Base-by-base conservation (phyloP, 495 filamentous ascomycete species). In the Saxophila tyrrhenica region DNA sequence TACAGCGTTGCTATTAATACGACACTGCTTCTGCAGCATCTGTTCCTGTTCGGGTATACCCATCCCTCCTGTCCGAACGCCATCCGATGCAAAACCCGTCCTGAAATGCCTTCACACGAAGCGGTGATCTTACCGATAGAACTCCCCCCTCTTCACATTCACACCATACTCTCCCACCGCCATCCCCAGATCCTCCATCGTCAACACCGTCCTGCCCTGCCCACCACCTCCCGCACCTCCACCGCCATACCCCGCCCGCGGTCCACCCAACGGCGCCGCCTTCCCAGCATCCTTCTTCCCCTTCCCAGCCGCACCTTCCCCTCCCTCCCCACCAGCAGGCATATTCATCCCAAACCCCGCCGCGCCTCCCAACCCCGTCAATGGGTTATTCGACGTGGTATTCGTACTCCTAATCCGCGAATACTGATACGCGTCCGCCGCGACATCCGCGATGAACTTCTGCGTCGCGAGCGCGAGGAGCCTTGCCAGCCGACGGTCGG, bases 171-270 rank as follows among this genome's bases (percentile, higher is more conserved):
- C 92, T 0, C 86, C 84, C 19, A 96, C 92, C 5, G 92, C 92
- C 85, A 94, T 95, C 1, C 92, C 92, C 63, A 98, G 67, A 75
- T 98, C 92, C 72, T 98, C 92, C 92, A 98, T 97, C 5, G 94
- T 97, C 54, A 98, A 71, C 58, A 98, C 92, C 35, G 92, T 96
- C 49, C 91, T 78, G 39, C 91, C 92, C 70, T 92, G 87, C 41
- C 84, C 85, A 0, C 90, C 88, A 22, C 89, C 94, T 49, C 86
- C 86, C 0, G 32, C 58, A 17, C 91, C 92, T 57, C 91, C 92
- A 61, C 89, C 91, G 11, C 89, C 92, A 69, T 86, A 97, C 3
- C 92, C 94, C 21, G 94, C 81, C 48, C 92, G 70, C 72, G 92
- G 89, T 56, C 90, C 89, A 3, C 94, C 92, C 20, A 95, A 69